These are phyloP conservation scores for Iberis pinnata DNA, from an alignment of 345 rosid species.

Conservation along the genomic window DNA sequence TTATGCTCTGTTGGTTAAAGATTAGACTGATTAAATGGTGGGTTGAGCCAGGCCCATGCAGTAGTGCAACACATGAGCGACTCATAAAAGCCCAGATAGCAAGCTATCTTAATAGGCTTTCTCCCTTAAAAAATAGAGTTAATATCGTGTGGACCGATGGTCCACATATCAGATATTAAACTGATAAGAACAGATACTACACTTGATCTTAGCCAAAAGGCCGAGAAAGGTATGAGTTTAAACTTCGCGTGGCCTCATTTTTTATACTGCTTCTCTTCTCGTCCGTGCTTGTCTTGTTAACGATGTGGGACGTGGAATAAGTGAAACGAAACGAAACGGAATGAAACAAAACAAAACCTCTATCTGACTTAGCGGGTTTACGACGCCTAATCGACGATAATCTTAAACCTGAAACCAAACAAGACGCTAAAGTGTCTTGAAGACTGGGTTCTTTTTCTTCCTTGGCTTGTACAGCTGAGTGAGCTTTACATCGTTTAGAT, in stretches of 20 bases:
- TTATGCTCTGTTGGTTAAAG: too few relatives aligned
- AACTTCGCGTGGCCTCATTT: rapidly evolving
- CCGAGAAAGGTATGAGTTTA: constrained; percentile 48
- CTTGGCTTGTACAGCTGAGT: neutral
- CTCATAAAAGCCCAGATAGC: constrained; percentile 5
- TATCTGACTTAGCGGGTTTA: too few relatives aligned
- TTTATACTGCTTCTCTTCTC: neutral
- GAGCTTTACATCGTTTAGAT: neutral
- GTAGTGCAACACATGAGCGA: constrained; percentile 24
- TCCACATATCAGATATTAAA: constrained; percentile 54
- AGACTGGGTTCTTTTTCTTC: neutral
- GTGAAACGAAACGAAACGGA: neutral
- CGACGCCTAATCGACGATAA: neutral
- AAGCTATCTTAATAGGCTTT: constrained; percentile 16
- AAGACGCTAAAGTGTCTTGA: neutral
- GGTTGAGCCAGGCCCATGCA: constrained; percentile 22
- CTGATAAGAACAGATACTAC: constrained; percentile 64
- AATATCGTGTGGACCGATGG: constrained; percentile 29
- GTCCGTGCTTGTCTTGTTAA: neutral
- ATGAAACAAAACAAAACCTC: neutral
- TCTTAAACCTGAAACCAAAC: constrained; percentile 17
- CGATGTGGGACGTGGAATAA: constrained; percentile 28
- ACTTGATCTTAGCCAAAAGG: constrained; percentile 72
- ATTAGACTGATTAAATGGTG: neutral
- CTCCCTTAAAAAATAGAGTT: constrained; percentile 22